phyloP scores from a whole-genome alignment of 805 yeast genomes.

The Hanseniaspora singularis region DNA sequence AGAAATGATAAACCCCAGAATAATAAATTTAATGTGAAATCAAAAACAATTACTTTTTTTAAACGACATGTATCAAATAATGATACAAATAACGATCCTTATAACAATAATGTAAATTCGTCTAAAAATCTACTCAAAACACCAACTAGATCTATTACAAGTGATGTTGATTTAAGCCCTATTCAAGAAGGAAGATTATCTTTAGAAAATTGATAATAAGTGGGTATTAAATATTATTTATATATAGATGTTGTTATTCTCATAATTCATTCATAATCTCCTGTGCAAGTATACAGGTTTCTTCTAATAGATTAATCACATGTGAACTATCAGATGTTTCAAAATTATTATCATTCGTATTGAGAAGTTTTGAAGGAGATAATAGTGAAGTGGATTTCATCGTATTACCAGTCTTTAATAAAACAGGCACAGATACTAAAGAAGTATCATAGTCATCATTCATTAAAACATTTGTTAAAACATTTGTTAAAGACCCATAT shows the following conservation, averaged over 20 bases:
- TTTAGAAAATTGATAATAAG: slow-evolving; percentile 26
- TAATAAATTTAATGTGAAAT: slow-evolving; percentile 4
- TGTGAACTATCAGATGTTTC: neutral
- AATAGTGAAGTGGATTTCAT: neutral
- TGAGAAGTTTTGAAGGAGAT: neutral
- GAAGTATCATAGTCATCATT: no score
- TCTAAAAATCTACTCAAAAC: slow-evolving; percentile 14
- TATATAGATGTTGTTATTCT: no score
- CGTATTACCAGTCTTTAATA: neutral
- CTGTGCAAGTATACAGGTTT: neutral
- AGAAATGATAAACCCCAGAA: slow-evolving; percentile 8
- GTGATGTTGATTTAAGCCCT: slow-evolving; percentile 22
- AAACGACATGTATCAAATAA: neutral
- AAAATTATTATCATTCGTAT: neutral
- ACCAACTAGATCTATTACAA: slow-evolving; percentile 15
- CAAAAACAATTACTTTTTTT: slow-evolving; percentile 6
- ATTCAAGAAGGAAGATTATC: slow-evolving; percentile 27
- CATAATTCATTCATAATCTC: neutral
- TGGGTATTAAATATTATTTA: neutral
- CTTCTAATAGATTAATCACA: neutral
- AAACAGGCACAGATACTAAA: neutral
- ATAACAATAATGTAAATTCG: neutral
- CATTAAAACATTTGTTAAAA: no score
- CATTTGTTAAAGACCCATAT: no score
- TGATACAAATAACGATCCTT: neutral